These are phyloP conservation scores for Polytrichum formosum DNA, from an alignment of 225 moss, liverwort and hornwort species.

Conservation along the genomic window DNA sequence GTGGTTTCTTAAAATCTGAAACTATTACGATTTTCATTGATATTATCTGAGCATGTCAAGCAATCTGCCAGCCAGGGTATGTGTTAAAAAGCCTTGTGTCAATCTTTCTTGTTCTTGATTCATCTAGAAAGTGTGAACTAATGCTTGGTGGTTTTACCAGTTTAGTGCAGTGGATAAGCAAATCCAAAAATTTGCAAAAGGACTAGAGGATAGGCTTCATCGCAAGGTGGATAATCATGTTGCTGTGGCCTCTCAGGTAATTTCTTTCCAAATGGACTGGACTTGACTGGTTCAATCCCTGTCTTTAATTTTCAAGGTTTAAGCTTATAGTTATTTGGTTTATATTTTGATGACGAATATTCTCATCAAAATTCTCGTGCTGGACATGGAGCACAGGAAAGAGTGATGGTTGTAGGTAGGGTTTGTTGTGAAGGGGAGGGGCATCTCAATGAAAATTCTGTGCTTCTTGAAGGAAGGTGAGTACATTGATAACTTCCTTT, in stretches of 20 bases:
- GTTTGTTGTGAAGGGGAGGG: constrained; percentile 91
- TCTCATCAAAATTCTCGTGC: neutral
- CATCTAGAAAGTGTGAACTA: too few relatives aligned
- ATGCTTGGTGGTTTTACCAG: constrained; percentile 31
- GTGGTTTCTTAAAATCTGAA: too few relatives aligned
- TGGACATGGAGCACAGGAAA: constrained; percentile 48
- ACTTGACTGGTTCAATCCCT: too few relatives aligned
- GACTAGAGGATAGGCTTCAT: constrained; percentile 46
- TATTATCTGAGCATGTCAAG: too few relatives aligned
- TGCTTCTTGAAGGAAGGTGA: constrained; percentile 85
- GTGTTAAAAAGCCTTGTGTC: too few relatives aligned
- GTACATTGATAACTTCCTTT: constrained; percentile 7
- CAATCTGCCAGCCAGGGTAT: too few relatives aligned
- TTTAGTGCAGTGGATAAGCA: constrained; percentile 56
- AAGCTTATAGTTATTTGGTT: too few relatives aligned
- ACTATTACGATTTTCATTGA: too few relatives aligned
- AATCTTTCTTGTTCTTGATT: neutral
- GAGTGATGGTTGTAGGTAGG: constrained; percentile 71
- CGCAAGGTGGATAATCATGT: constrained; percentile 62
- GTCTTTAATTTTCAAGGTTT: too few relatives aligned
- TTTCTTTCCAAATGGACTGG: neutral
- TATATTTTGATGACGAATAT: neutral
- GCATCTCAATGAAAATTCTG: constrained; percentile 77
- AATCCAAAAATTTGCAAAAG: constrained; percentile 60
- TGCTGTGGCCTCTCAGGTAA: constrained; percentile 80